Evolutionary conservation across 176 grass and related monocot species (phyloP).

Genomic region (Lolium rigidum): DNA sequence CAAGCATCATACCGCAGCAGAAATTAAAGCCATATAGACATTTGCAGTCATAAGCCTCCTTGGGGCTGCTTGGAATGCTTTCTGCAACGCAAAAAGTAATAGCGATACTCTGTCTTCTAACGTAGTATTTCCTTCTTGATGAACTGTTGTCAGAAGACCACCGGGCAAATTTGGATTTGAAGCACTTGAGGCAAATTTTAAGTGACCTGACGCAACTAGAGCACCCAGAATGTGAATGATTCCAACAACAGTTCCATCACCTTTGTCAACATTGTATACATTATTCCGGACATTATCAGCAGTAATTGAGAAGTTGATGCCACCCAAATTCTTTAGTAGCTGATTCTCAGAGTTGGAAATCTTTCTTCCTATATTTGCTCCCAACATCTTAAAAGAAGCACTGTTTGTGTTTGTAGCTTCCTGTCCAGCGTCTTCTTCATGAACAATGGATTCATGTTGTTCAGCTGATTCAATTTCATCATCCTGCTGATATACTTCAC

Average conservation of each 20-base stretch:
- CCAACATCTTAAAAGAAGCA: constrained; percentile 36
- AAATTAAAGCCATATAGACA: constrained; percentile 92
- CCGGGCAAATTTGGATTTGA: constrained; percentile 49
- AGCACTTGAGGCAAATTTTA: constrained; percentile 69
- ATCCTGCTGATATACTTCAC: constrained; percentile 43
- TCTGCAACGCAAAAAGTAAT: constrained; percentile 95
- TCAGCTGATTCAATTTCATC: constrained; percentile 57
- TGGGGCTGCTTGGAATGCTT: constrained; percentile 86
- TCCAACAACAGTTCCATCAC: constrained; percentile 91
- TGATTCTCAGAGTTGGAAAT: constrained; percentile 57
- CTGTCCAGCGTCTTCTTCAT: constrained; percentile 42
- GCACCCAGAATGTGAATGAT: constrained; percentile 92
- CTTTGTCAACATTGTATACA: constrained; percentile 89
- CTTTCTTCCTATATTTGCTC: constrained; percentile 59
- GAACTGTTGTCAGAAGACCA: constrained; percentile 52
- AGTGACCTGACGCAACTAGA: constrained; percentile 80
- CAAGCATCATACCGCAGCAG: constrained; percentile 74
- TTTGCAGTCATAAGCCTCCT: constrained; percentile 89
- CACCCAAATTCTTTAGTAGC: constrained; percentile 81
- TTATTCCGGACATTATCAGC: constrained; percentile 92
- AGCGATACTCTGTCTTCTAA: constrained; percentile 81
- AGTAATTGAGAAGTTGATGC: constrained; percentile 85
- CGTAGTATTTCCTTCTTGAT: constrained; percentile 81
- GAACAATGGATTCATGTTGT: constrained; percentile 38
- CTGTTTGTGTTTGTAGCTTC: constrained; percentile 45